phyloP scores from a whole-genome alignment of 2,329 filamentous ascomycete species.

The Aspergillus novofumigatus region DNA sequence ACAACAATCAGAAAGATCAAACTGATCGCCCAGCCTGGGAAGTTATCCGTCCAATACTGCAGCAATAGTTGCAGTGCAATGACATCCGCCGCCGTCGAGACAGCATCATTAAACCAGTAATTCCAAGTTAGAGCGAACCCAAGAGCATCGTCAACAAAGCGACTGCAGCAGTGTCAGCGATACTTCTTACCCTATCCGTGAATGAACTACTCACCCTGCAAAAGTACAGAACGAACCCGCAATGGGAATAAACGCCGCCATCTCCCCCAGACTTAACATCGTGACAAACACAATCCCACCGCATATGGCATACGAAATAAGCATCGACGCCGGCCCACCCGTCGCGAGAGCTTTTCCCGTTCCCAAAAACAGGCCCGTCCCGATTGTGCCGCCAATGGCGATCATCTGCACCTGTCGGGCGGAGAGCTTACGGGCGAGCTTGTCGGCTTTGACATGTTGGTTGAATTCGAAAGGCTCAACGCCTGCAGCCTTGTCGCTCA shows the following conservation, averaged over 20 bases:
- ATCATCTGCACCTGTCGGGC: slow-evolving; percentile 66
- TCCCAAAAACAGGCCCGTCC: slow-evolving; percentile 59
- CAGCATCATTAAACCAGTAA: slow-evolving; percentile 63
- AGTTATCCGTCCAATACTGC: slow-evolving; percentile 59
- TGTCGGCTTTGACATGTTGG: slow-evolving; percentile 38
- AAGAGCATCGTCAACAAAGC: slow-evolving; percentile 43
- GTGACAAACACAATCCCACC: slow-evolving; percentile 57
- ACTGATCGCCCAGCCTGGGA: slow-evolving; percentile 61
- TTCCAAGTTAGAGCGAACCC: slow-evolving; percentile 46
- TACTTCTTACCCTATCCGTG: not conserved
- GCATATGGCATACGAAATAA: slow-evolving; percentile 55
- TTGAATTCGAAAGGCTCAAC: slow-evolving; percentile 8
- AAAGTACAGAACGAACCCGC: slow-evolving; percentile 55
- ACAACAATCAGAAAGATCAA: slow-evolving; percentile 58
- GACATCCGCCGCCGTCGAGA: slow-evolving; percentile 57
- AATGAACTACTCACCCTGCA: slow-evolving; percentile 40
- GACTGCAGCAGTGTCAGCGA: slow-evolving; percentile 19
- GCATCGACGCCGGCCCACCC: slow-evolving; percentile 56
- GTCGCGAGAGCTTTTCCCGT: slow-evolving; percentile 58
- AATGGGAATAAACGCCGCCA: slow-evolving; percentile 56
- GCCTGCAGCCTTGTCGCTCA: slow-evolving; percentile 10
- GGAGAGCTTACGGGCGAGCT: slow-evolving; percentile 53
- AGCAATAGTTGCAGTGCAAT: slow-evolving; percentile 57
- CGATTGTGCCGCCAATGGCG: slow-evolving; percentile 47
- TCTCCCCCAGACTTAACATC: slow-evolving; percentile 58